phyloP scores from a whole-genome alignment of 73 alveolate species.

The Paramecium sexaurelia region DNA sequence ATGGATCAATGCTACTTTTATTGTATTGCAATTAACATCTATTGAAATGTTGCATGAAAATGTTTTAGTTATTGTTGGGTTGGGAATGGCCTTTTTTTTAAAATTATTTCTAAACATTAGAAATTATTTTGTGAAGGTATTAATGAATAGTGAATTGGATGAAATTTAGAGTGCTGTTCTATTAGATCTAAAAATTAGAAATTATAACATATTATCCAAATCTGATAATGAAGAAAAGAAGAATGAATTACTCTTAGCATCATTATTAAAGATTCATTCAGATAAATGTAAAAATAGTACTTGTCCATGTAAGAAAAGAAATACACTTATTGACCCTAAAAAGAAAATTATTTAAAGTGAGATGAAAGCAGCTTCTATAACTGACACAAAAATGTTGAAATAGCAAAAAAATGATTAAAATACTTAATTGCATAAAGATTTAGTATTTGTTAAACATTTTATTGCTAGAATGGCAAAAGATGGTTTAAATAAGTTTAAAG shows the following conservation, averaged over 20 bases:
- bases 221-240: constrained; percentile 31
- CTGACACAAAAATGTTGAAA: background rate
- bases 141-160: constrained; percentile 57
- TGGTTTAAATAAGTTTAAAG: constrained; percentile 60
- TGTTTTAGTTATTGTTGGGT: constrained; percentile 55
- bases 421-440: constrained; percentile 57
- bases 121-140: constrained; percentile 57
- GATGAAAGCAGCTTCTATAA: background rate
- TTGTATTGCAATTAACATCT: constrained; percentile 27
- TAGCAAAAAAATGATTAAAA: background rate
- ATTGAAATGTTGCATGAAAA: constrained; percentile 29
- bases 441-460: constrained; percentile 63
- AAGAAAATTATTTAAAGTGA: constrained; percentile 21
- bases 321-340: constrained; percentile 52
- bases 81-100: constrained; percentile 58
- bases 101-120: constrained; percentile 56
- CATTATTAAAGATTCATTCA: constrained; percentile 61
- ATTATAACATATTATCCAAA: constrained; percentile 43
- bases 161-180: constrained; percentile 51
- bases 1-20: constrained; percentile 59
- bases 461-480: constrained; percentile 62
- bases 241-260: constrained; percentile 60
- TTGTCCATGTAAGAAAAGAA: constrained; percentile 56
- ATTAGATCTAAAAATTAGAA: constrained; percentile 60
- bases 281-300: constrained; percentile 57